Base-by-base conservation (phyloP, 768 basidiomycete species). In the Termitomyces sp. region DNA sequence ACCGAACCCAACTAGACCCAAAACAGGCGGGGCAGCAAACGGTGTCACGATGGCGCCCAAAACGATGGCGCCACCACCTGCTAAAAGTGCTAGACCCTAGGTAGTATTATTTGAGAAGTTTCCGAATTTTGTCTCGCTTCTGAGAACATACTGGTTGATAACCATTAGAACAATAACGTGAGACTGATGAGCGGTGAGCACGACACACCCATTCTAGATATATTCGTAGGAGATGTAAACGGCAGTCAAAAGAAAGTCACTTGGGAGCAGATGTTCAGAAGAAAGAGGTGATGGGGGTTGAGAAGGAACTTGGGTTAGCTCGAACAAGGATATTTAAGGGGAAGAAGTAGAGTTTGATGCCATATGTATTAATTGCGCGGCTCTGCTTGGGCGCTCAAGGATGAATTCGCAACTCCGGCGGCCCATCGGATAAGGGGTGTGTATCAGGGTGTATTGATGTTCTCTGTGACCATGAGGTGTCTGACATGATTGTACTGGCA, bases 1-100 rank as follows among this genome's bases (percentile, higher is more conserved):
- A 16, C 51, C 1, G 12, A 60, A 60, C 11, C 59, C 59, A 5
- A 60, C 53, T 4, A 55, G 18, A 11, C 51, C 51, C n/a, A 60
- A 24, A 3, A 46, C 38, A 20, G 53, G 40, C 3, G 22, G 12
- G n/a, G 53, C 51, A 18, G 15, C 35, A 1, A 54, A 20, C 2
- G 59, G 59, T n/a, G 51, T 60, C 8, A 60, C 1, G 13, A 16
- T n/a, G 2, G 44, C 40, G 13, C 59, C 59, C 5, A 53, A 4
- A n/a, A 55, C 22, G 12, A n/a, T n/a, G 1, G 7, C 28, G 3
- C 54, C 54, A 13, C 4, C 40, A 16, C n/a, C 39, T 8, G 4
- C 28, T 44, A 33, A 3, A 44, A 44, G 7, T 44, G 55, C 18
- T 33, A 4, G 9, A 20, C 36, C 22, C 53, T 39, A 18, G 16